Evolutionary conservation across 2,329 filamentous ascomycete species (phyloP).

Genomic region (Pseudopyricularia cyperi): DNA sequence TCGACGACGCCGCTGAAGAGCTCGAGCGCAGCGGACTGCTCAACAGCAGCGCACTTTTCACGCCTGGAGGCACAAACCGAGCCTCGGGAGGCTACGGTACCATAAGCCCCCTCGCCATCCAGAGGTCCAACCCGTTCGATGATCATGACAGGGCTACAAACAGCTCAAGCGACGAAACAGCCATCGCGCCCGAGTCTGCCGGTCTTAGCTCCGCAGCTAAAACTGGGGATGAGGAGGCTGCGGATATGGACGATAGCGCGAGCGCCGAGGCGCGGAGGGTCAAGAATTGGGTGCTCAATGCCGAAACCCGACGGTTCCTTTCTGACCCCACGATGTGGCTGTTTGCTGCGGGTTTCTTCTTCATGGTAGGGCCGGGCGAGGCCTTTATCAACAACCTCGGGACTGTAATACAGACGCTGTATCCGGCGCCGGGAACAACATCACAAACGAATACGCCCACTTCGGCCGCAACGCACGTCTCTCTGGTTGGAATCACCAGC

Average conservation of each 20-base stretch:
- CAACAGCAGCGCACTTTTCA: slow-evolving; percentile 61
- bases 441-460: slow-evolving; percentile 22
- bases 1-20: slow-evolving; percentile 81
- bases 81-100: slow-evolving; percentile 47
- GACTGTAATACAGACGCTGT: slow-evolving; percentile 80
- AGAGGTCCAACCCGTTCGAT: slow-evolving; percentile 19
- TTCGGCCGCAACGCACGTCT: slow-evolving; percentile 76
- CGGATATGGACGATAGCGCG: slow-evolving; percentile 19
- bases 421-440: slow-evolving; percentile 32
- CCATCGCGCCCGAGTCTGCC: not conserved
- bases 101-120: slow-evolving; percentile 23
- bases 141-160: not conserved
- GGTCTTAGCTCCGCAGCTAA: not conserved
- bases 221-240: slow-evolving; percentile 6
- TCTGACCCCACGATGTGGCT: slow-evolving; percentile 92
- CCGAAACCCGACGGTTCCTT: slow-evolving; percentile 76
- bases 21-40: slow-evolving; percentile 80
- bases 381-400: slow-evolving; percentile 97
- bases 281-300: slow-evolving; percentile 85
- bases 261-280: slow-evolving; percentile 44
- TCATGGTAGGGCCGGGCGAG: slow-evolving; percentile 90
- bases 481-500: slow-evolving; percentile 79
- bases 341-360: slow-evolving; percentile 79
- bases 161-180: slow-evolving; percentile 5
- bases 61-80: slow-evolving; percentile 25